These are phyloP conservation scores for Bruguiera gymnorhiza DNA, from an alignment of 345 rosid genomes.

Conservation along the genomic window DNA sequence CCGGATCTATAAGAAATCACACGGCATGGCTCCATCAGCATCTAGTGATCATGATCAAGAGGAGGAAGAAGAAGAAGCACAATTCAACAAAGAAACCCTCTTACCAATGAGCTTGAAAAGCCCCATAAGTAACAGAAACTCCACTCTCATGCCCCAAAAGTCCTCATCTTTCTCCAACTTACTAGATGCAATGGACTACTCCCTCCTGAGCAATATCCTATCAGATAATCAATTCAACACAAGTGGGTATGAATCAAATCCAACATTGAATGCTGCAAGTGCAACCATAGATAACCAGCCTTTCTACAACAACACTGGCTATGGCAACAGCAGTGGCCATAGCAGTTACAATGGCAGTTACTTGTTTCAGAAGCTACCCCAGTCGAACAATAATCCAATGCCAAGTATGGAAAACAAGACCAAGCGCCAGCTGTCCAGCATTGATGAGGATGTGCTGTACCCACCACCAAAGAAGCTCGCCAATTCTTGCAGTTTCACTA, in stretches of 20 bases:
- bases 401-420: constrained; percentile 36
- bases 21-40: constrained; percentile 44
- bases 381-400: constrained; percentile 32
- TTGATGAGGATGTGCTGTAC: constrained; percentile 36
- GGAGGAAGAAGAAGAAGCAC: constrained; percentile 46
- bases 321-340: background rate
- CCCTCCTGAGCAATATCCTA: constrained; percentile 50
- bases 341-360: constrained; percentile 17
- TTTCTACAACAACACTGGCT: constrained; percentile 8
- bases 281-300: constrained; percentile 20
- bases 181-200: constrained; percentile 68
- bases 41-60: constrained; percentile 62
- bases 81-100: constrained; percentile 31
- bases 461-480: constrained; percentile 45
- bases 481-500: constrained; percentile 47
- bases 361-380: constrained; percentile 56
- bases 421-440: constrained; percentile 47
- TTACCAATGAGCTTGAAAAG: constrained; percentile 26
- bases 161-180: constrained; percentile 75
- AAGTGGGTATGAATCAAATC: constrained; percentile 35
- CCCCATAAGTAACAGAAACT: constrained; percentile 24
- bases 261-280: constrained; percentile 11
- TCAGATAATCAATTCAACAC: constrained; percentile 45
- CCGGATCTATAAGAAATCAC: constrained; percentile 84
- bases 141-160: constrained; percentile 52